phyloP scores from a whole-genome alignment of 352 stramenopile genomes.

The Thraustochytrium sp. region DNA sequence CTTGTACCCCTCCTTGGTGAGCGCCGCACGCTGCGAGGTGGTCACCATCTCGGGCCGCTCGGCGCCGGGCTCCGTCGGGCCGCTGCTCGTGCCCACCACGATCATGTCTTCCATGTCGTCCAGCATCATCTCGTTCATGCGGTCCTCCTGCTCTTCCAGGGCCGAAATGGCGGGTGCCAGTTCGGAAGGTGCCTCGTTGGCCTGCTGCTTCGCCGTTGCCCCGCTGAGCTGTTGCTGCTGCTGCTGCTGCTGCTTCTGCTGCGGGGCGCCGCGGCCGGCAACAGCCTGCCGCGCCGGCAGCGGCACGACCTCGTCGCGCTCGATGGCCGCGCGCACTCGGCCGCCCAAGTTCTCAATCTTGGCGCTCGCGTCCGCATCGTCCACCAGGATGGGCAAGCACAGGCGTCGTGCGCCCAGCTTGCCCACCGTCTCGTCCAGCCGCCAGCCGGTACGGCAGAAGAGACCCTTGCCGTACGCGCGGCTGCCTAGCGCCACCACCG shows the following conservation, averaged over 20 bases:
- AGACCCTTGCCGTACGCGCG: constrained; percentile 72
- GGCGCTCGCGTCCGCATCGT: constrained; percentile 69
- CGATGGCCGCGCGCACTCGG: constrained; percentile 66
- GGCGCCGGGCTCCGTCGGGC: background rate
- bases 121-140: constrained; percentile 70
- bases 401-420: constrained; percentile 64
- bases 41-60: constrained; percentile 82
- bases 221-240: background rate
- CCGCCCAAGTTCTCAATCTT: constrained; percentile 73
- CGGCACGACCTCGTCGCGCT: constrained; percentile 42
- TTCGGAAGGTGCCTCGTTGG: constrained; percentile 54
- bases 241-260: no score
- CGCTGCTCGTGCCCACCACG: constrained; percentile 12
- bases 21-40: constrained; percentile 79
- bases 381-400: constrained; percentile 52
- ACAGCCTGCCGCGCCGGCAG: background rate
- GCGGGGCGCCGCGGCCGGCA: background rate
- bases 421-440: constrained; percentile 60
- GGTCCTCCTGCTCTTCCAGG: constrained; percentile 53
- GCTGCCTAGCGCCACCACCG: constrained; percentile 74
- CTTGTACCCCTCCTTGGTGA: constrained; percentile 97
- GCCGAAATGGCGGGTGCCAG: background rate
- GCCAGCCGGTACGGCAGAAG: constrained; percentile 70
- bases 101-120: constrained; percentile 48
- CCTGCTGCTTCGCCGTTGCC: constrained; percentile 57